These are phyloP conservation scores for rapeseed (Brassica napus) DNA, from an alignment of 345 rosid species.

Conservation along the genomic window Da-Ae NC_063442.1:16615501-16616000, in stretches of 20 bases:
- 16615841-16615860: not conserved
- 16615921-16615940: conserved; percentile 67
- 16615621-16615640: conserved; percentile 78
- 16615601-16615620: conserved; percentile 67
- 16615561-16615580: not conserved
- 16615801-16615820: not conserved
- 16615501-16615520: conserved; percentile 58
- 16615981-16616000: not conserved
- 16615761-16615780: conserved; percentile 64
- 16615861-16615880: not conserved
- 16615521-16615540: not conserved
- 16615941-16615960: conserved; percentile 62
- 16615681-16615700: conserved; percentile 67
- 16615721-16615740: conserved; percentile 71
- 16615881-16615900: conserved; percentile 61
- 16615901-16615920: conserved; percentile 60
- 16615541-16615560: not conserved
- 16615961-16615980: conserved; percentile 59
- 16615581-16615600: conserved; percentile 43
- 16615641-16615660: conserved; percentile 79
- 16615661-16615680: conserved; percentile 73
- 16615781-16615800: not conserved
- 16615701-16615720: conserved; percentile 57
- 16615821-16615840: not conserved
- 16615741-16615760: conserved; percentile 81